Base-by-base conservation (phyloP, 768 basidiomycete genomes). In the Cytidiella melzeri region DNA sequence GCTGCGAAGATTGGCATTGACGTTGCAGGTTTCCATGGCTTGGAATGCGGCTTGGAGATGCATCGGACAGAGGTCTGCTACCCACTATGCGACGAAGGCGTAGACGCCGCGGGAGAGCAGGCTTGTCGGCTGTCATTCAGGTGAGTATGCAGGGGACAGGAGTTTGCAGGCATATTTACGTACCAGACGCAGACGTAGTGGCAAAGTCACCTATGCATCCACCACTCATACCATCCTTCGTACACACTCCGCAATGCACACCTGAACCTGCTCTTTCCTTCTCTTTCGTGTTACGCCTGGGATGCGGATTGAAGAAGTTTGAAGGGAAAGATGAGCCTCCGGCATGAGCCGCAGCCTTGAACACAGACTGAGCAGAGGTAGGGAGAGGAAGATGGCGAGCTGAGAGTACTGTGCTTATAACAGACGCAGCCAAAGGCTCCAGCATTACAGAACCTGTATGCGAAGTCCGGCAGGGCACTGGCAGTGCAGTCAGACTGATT, bases 341-440 rank as follows among this genome's bases (percentile, higher is more conserved):
- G 18, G 69, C 48, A 15, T 63, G 61, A 45, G 57, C 43, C 61
- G 68, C 64, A 53, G 61, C 57, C 41, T 53, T 55, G 38, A 65
- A 51, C 15, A 34, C 7, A 15, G 30, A 15, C 30, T 34, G 30
- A 34, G 15, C 30, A 7, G 30, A 34, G 15, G 30, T 34, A 7
- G 30, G 7, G 30, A 7, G 9, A 41, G 65, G 57, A 46, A 63
- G 64, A 38, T 64, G 58, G 45, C 64, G 42, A 52, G 61, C 55
- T 41, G 74, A 67, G 54, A 80, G 57, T 43, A 69, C 45, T 56
- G 74, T 68, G 64, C 71, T 73, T 65, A 76, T 63, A 55, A 81
- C 67, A 64, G 74, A 73, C 39, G 75, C 71, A 50, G 76, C 73
- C 56, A 84, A 67, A 60, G 80, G 78, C 71, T 84, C 80, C 59